These are phyloP conservation scores for Eutrema salsugineum DNA, from an alignment of 441 rosid species.

Conservation along the genomic window DNA sequence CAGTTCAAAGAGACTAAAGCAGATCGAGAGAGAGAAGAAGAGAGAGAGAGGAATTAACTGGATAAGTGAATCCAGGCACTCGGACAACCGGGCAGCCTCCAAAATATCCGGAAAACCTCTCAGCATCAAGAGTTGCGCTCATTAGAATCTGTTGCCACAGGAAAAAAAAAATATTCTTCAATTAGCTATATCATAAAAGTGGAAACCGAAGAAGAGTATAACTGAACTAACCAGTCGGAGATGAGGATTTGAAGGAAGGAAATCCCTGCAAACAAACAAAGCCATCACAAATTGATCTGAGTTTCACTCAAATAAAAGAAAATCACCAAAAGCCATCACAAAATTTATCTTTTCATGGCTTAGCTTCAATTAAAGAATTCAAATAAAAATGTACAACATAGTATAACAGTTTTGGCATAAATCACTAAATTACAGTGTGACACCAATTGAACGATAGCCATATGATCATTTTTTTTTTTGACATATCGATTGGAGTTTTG, in stretches of 20 bases:
- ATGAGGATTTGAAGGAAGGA: constrained; percentile 71
- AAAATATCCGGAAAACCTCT: constrained; percentile 83
- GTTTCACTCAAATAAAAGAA: neutral
- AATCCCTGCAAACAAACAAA: constrained; percentile 62
- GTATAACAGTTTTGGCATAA: neutral
- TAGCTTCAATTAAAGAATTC: neutral
- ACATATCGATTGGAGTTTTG: neutral
- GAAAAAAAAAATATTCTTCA: neutral
- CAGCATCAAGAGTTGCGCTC: constrained; percentile 97
- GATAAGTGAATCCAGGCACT: constrained; percentile 91
- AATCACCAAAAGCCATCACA: neutral
- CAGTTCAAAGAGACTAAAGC: neutral
- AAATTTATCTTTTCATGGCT: neutral
- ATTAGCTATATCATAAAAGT: neutral
- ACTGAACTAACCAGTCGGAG: constrained; percentile 85
- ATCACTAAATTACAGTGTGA: neutral
- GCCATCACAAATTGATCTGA: constrained; percentile 6
- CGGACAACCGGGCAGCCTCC: constrained; percentile 87
- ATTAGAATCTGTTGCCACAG: constrained; percentile 59
- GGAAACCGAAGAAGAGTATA: constrained; percentile 1
- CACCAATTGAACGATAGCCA: neutral
- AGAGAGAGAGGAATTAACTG: constrained; percentile 43
- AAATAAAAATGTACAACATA: neutral
- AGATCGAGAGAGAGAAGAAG: neutral
- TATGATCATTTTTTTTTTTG: neutral